Conservation (phyloP, 2,329 filamentous ascomycete genomes). For the Sporothrix phasma region DNA sequence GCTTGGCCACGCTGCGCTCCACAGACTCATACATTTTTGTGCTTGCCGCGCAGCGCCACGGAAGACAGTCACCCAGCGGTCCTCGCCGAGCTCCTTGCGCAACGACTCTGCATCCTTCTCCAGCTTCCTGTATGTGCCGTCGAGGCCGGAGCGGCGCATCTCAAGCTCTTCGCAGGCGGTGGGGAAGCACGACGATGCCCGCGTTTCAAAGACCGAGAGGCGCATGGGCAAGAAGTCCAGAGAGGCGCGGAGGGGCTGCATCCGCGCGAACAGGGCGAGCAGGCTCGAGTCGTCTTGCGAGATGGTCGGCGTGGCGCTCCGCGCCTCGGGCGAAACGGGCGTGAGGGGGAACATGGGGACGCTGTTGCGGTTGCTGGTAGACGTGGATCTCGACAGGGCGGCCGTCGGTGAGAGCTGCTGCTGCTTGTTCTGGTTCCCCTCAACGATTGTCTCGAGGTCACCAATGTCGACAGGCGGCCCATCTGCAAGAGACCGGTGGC, state of each 20-base stretch:
- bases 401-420: background rate
- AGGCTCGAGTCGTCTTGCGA: conserved; percentile 79
- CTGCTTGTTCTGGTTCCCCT: conserved; percentile 50
- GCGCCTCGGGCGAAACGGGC: conserved; percentile 44
- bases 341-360: conserved; percentile 54
- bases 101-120: conserved; percentile 84
- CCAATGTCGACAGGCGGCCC: conserved; percentile 63
- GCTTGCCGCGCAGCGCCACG: conserved; percentile 85
- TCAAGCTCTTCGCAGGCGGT: conserved; percentile 85
- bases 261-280: conserved; percentile 81
- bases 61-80: conserved; percentile 93
- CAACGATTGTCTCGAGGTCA: conserved; percentile 85
- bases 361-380: conserved; percentile 56
- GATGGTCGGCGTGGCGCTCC: conserved; percentile 35
- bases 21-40: conserved; percentile 93
- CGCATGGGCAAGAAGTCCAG: conserved; percentile 95
- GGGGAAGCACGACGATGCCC: conserved; percentile 71
- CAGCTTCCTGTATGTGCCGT: conserved; percentile 78
- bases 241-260: conserved; percentile 87
- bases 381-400: conserved; percentile 35
- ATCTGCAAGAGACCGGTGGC: conserved; percentile 65
- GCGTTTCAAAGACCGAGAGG: conserved; percentile 71
- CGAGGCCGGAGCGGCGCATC: conserved; percentile 61
- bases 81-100: conserved; percentile 83
- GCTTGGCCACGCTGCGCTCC: conserved; percentile 71